Base-by-base conservation (phyloP, 345 rosid species). In the Limnanthes douglasii region DNA sequence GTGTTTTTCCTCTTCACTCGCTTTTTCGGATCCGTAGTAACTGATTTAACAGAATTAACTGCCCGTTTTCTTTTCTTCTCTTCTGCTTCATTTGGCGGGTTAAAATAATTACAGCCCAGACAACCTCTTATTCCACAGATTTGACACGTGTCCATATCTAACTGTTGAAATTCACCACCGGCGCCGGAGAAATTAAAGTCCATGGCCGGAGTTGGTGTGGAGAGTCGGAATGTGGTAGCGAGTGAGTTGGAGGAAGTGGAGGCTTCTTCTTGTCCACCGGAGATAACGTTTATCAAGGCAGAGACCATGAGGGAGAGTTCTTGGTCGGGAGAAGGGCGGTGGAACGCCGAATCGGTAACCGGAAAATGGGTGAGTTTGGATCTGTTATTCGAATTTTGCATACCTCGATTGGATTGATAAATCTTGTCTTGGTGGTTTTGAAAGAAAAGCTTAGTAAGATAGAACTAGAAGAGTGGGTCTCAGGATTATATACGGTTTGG, bases 261-360 rank as follows among this genome's bases (percentile, higher is more conserved):
- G n/a, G n/a, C n/a, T n/a, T n/a, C n/a, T n/a, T n/a, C n/a, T n/a
- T n/a, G n/a, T n/a, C n/a, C 4, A 13, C 60, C 31, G 7, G 49
- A 5, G 23, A 60, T 18, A 41, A 18, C 32, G 6, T 28, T 36
- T 37, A 21, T 12, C 16, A 8, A 37, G n/a, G 48, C 66, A 5
- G 62, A 30, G 31, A 75, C 81, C 67, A 79, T 75, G 67, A 62
- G 25, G 21, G 69, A 30, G 50, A 44, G 27, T 45, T 79, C 93
- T 4, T 66, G 72, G 13, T 75, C 73, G 4, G 14, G 37, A 13
- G 65, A 49, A 27, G 62, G 57, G 1, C 62, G 65, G 19, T 14
- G 16, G 2, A 11, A 53, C 0, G 45, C 50, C 0, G 42, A 42
- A 1, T 11, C 26, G 34, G 1, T 15, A 23, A 8, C 37, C 3